A percentile compares a stretch with the other conserved stretches of the same genome.
Conservation (phyloP, 2,329 filamentous ascomycete species). For the Exophiala sp. region DNA sequence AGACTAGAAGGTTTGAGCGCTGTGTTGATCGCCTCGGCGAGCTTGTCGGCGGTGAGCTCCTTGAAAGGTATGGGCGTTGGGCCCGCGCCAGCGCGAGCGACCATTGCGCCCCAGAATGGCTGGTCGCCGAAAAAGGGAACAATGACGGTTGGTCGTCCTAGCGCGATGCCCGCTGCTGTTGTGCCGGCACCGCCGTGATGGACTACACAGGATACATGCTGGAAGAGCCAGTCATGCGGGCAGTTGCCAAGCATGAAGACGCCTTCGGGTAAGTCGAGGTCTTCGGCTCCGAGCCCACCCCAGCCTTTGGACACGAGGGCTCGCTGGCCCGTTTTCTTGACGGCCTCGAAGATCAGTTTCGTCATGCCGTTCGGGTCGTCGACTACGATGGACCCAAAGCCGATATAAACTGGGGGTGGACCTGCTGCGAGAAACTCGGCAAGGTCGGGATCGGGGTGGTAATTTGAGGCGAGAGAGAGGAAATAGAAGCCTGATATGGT, state of each 20-base stretch:
- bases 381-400: slow-evolving; percentile 57
- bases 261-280: slow-evolving; percentile 33
- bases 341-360: slow-evolving; percentile 47
- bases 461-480: slow-evolving; percentile 28
- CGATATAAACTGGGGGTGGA: slow-evolving; percentile 53
- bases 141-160: slow-evolving; percentile 52
- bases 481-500: slow-evolving; percentile 24
- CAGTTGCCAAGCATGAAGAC: slow-evolving; percentile 54
- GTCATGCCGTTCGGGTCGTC: slow-evolving; percentile 48
- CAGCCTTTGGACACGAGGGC: slow-evolving; percentile 56
- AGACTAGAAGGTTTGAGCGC: slow-evolving; percentile 59
- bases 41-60: slow-evolving; percentile 41
- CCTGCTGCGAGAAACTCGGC: slow-evolving; percentile 45
- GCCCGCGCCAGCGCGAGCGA: slow-evolving; percentile 49
- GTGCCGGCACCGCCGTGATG: slow-evolving; percentile 58
- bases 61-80: slow-evolving; percentile 48
- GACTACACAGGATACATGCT: slow-evolving; percentile 53
- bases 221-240: slow-evolving; percentile 59
- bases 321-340: slow-evolving; percentile 46
- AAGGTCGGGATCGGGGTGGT: slow-evolving; percentile 41
- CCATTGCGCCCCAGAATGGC: slow-evolving; percentile 55
- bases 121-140: slow-evolving; percentile 60
- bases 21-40: slow-evolving; percentile 48
- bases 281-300: slow-evolving; percentile 44
- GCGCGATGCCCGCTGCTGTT: slow-evolving; percentile 50